Evolutionary conservation across 345 rosid species (phyloP), one percentile per base, ranked within the genome.

Genomic region (Citrus australasica): DNA sequence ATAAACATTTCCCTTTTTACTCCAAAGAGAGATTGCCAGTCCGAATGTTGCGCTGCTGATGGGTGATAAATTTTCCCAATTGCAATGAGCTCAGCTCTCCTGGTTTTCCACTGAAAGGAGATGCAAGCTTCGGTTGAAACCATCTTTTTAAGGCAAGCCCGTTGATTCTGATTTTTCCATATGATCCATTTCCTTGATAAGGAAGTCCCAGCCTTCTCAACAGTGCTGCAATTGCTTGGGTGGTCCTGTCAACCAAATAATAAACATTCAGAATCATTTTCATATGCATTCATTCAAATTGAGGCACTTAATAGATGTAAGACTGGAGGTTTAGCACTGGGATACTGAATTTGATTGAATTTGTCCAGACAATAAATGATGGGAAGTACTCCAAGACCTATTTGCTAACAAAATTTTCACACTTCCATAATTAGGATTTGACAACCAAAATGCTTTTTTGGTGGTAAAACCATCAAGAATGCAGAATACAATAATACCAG

Each of bases 11-110:
- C 64, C 74, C 58, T 66, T 60, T 21, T 78, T 81, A 92, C 38
- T 92, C 89, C 79, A 88, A 79, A 79, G 94, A 91, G 9, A 93
- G 78, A 82, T 93, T 75, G 17, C 93, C 88, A 14, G 90, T 84
- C 74, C 98, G 91, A 76, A 93, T 95, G 72, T 82, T 79, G 78
- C 98, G 94, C 77, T 90, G 98, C 88, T 95, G 97, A 78, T 84
- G 84, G 69, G 70, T 69, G 42, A 95, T 92, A 80, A 86, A 88
- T 87, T 88, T 92, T 70, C 97, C 92, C 75, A 92, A 22, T 79
- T 84, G 83, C 22, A 91, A 88, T 73, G 86, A 83, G 67, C 86
- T 82, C 61, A 86, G 83, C 38, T 87, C 91, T 38, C 87, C 91
- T 37, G 90, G 93, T 84, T 84, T 92, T 78, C 88, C 89, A 51